Base-by-base conservation (phyloP, 129 eudicot species). In the Tagetes erecta region DNA sequence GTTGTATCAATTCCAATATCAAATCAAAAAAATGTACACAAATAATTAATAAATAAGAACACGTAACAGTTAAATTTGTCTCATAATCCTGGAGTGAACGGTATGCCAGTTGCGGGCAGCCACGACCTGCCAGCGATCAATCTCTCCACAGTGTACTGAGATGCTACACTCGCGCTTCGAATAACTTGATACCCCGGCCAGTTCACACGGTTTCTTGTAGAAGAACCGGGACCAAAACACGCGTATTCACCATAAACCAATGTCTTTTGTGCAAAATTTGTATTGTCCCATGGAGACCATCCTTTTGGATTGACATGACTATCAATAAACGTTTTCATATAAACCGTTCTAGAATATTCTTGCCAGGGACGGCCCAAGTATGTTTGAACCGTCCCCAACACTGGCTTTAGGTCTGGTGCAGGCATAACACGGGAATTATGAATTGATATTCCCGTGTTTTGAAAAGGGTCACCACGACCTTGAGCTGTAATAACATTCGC, bases 321-420 rank as follows among this genome's bases (percentile, higher is more conserved):
- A 64, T 86, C 97, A 0, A 92, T 36, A 45, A 64, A 87, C 10
- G 85, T 50, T 51, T 78, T 67, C 59, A 92, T 38, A 53, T 79
- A 71, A 51, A 92, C 87, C 0, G 94, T 87, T 65, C 94, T 72
- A 0, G 98, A 85, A 68, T 87, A 89, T 56, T 80, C 74, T 65
- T 82, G 81, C 96, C 92, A 89, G 0, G 96, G 96, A 5, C 92
- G 84, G 0, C 92, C 96, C 55, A 89, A 37, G 52, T 68, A 89
- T 0, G 90, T 75, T 4, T 52, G 59, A 38, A 84, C 81, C 2
- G 83, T 12, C 1, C 77, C 33, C 14, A 82, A 46, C 27, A 75
- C 91, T 0, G 96, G 89, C 52, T 2, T 59, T 4, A 89, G 68
- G 64, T 89, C 96, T 0, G 89, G 75, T 31, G 89, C 83, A 4